phyloP scores from a whole-genome alignment of 495 filamentous ascomycete genomes.

The Neurospora tetraspora region DNA sequence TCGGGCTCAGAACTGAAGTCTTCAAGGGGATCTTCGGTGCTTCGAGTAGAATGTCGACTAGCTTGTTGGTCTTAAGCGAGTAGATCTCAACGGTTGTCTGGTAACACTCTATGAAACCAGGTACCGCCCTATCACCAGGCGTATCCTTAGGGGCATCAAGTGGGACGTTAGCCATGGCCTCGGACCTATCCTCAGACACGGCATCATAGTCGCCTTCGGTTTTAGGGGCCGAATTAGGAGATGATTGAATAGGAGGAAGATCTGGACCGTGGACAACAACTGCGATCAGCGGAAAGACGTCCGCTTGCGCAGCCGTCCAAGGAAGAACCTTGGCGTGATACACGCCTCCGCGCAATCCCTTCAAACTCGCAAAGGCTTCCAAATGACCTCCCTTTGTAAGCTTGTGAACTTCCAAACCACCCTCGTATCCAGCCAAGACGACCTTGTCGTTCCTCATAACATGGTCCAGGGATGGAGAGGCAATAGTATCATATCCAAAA shows the following conservation, averaged over 20 bases:
- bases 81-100: slow-evolving; percentile 83
- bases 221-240: background rate
- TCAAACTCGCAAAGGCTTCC: slow-evolving; percentile 54
- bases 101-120: slow-evolving; percentile 45
- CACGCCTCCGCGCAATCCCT: slow-evolving; percentile 69
- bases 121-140: slow-evolving; percentile 1
- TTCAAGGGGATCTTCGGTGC: slow-evolving; percentile 37
- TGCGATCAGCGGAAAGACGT: slow-evolving; percentile 54
- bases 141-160: slow-evolving; percentile 16
- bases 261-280: slow-evolving; percentile 67
- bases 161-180: slow-evolving; percentile 20
- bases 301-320: slow-evolving; percentile 27
- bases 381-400: slow-evolving; percentile 53
- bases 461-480: slow-evolving; percentile 37
- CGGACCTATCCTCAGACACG: slow-evolving; percentile 29
- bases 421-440: slow-evolving; percentile 64
- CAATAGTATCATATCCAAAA: slow-evolving; percentile 68
- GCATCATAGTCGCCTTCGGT: slow-evolving; percentile 29
- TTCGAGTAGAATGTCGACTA: slow-evolving; percentile 59
- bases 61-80: slow-evolving; percentile 58
- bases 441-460: slow-evolving; percentile 52
- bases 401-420: slow-evolving; percentile 59
- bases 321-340: slow-evolving; percentile 70
- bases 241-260: slow-evolving; percentile 21
- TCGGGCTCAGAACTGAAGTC: slow-evolving; percentile 39